Conservation (phyloP, 1,284 basidiomycete species). For the Wallemia mellicola region DNA sequence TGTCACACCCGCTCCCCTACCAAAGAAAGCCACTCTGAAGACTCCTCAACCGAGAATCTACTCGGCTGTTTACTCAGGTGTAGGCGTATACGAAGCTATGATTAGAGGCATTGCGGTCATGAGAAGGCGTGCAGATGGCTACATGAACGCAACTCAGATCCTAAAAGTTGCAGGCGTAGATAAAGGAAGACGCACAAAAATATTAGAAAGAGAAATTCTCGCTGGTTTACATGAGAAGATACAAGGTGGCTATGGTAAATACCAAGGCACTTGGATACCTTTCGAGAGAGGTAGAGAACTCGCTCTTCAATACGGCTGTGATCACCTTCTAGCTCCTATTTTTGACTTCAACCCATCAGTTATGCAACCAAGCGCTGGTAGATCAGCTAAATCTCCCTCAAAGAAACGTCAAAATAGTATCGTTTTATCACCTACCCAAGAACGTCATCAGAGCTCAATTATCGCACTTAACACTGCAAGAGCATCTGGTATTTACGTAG, state of each 20-base stretch:
- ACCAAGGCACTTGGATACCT: constrained; percentile 97
- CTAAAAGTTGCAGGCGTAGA: constrained; percentile 95
- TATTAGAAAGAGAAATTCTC: constrained; percentile 87
- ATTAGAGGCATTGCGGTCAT: constrained; percentile 94
- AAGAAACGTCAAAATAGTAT: too few relatives aligned
- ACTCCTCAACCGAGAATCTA: neutral
- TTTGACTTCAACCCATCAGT: constrained; percentile 57
- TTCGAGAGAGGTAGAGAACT: constrained; percentile 66
- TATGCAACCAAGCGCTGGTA: constrained; percentile 1
- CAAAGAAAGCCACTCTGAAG: neutral
- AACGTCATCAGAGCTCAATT: neutral
- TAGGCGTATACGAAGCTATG: constrained; percentile 63
- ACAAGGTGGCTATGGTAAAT: constrained; percentile 96
- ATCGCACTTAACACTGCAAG: neutral
- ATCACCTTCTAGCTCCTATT: constrained; percentile 48
- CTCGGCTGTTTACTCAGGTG: constrained; percentile 1
- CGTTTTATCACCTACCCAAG: neutral
- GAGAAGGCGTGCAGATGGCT: constrained; percentile 77
- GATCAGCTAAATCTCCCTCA: neutral
- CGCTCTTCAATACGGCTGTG: constrained; percentile 64
- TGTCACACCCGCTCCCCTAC: neutral
- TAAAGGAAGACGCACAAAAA: constrained; percentile 86
- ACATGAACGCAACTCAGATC: constrained; percentile 92
- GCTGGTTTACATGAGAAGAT: constrained; percentile 94
- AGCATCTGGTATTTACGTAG: neutral